phyloP scores from a whole-genome alignment of 768 basidiomycete genomes.

The Phanerodontia chrysosporium region DNA sequence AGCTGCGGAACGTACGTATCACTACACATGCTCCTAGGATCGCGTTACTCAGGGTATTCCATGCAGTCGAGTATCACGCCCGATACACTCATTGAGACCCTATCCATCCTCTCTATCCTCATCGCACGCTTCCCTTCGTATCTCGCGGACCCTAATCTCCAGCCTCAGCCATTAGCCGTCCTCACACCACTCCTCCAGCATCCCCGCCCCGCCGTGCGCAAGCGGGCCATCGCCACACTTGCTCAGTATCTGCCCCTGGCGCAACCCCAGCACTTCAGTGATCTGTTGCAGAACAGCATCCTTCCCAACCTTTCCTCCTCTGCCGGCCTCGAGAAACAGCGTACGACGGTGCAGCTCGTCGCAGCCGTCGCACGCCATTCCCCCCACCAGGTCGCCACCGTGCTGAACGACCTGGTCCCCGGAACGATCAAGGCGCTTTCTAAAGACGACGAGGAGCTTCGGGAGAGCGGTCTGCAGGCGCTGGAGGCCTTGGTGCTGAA shows the following conservation, averaged over 20 bases:
- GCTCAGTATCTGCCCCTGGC: constrained; percentile 81
- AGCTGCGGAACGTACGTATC: constrained; percentile 65
- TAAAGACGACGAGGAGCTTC: constrained; percentile 77
- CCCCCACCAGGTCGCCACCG: constrained; percentile 58
- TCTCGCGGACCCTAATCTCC: constrained; percentile 48
- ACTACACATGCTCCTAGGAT: not conserved
- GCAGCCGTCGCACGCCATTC: constrained; percentile 77
- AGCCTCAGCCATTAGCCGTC: constrained; percentile 58
- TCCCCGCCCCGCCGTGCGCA: constrained; percentile 80
- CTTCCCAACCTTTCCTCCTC: constrained; percentile 52
- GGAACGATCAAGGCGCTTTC: constrained; percentile 65
- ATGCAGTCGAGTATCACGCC: constrained; percentile 62
- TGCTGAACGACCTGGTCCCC: constrained; percentile 60
- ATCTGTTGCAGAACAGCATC: constrained; percentile 56
- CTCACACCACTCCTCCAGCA: constrained; percentile 73
- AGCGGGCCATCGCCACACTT: constrained; percentile 84
- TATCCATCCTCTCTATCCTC: constrained; percentile 84
- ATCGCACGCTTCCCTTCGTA: constrained; percentile 79
- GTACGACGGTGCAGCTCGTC: constrained; percentile 74
- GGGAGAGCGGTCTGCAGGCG: constrained; percentile 82
- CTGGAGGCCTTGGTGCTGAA: constrained; percentile 81
- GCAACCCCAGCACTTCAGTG: constrained; percentile 53
- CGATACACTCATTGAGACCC: constrained; percentile 77
- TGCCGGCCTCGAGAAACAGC: constrained; percentile 62
- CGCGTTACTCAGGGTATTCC: not conserved